Evolutionary conservation across 495 filamentous ascomycete genomes (phyloP).

Genomic region (Oleoguttula mirabilis): DNA sequence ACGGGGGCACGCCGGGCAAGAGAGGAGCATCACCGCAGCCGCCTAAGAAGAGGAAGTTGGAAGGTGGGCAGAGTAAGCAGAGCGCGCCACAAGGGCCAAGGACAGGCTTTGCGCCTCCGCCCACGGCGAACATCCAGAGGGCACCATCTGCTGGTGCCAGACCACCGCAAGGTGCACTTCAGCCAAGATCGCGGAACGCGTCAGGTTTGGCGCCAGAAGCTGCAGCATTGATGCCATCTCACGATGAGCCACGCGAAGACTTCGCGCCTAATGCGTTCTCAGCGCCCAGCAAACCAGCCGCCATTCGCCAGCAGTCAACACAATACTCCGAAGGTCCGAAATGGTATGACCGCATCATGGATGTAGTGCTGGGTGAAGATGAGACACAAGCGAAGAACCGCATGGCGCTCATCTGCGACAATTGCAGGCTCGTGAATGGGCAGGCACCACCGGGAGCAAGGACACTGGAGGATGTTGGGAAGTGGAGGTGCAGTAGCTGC

Average conservation of each 20-base stretch:
- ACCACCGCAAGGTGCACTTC: constrained; percentile 21
- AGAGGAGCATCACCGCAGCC: constrained; percentile 28
- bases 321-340: constrained; percentile 43
- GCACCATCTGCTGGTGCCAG: constrained; percentile 3
- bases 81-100: constrained; percentile 20
- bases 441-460: constrained; percentile 84
- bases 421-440: constrained; percentile 85
- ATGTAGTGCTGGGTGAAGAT: constrained; percentile 87
- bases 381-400: constrained; percentile 87
- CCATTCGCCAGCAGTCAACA: constrained; percentile 10
- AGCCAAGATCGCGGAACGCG: no score
- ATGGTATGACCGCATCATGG: constrained; percentile 92
- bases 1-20: constrained; percentile 45
- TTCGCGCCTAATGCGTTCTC: constrained; percentile 42
- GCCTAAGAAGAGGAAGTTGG: constrained; percentile 36
- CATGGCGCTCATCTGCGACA: constrained; percentile 70
- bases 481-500: constrained; percentile 82
- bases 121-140: constrained; percentile 73
- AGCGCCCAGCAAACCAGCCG: background rate
- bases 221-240: constrained; percentile 3
- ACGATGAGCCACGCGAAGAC: constrained; percentile 24
- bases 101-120: constrained; percentile 53
- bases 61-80: constrained; percentile 17
- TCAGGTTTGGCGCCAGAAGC: constrained; percentile 14
- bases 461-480: constrained; percentile 64